phyloP scores from a whole-genome alignment of 495 filamentous ascomycete genomes.

The Aspergillus carlsbadensis region DNA sequence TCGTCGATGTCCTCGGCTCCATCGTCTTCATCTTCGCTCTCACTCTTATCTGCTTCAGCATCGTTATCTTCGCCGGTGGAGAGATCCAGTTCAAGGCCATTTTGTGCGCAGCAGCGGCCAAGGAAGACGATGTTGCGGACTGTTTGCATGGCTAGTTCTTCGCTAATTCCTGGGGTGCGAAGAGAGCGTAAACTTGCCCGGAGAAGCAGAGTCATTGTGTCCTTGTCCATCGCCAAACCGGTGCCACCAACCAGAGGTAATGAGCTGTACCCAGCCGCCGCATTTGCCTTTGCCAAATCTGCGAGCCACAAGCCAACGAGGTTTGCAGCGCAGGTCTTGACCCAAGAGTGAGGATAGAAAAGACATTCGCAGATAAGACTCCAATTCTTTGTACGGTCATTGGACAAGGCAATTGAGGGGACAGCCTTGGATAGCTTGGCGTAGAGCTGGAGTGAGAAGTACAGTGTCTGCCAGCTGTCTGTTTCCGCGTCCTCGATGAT shows the following conservation, averaged over 20 bases:
- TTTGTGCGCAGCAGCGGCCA: constrained; percentile 63
- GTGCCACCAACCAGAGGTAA: constrained; percentile 67
- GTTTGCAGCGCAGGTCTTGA: constrained; percentile 73
- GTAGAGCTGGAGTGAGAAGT: constrained; percentile 68
- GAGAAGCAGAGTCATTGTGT: constrained; percentile 65
- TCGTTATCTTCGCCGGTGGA: constrained; percentile 35
- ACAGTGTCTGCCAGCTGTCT: constrained; percentile 76
- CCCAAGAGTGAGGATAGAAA: constrained; percentile 68
- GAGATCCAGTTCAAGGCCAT: constrained; percentile 57
- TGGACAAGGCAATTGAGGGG: constrained; percentile 58
- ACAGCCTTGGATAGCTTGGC: constrained; percentile 66
- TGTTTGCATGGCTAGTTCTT: constrained; percentile 68
- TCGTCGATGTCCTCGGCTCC: constrained; percentile 35
- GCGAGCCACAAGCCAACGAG: constrained; percentile 76
- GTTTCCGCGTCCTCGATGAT: constrained; percentile 45
- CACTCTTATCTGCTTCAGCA: constrained; percentile 39
- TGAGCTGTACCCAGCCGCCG: constrained; percentile 44
- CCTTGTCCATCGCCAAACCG: constrained; percentile 64
- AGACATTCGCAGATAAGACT: constrained; percentile 60
- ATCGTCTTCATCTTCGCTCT: constrained; percentile 38
- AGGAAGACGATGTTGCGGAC: constrained; percentile 79
- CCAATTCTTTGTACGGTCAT: constrained; percentile 63
- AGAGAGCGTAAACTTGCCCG: constrained; percentile 64
- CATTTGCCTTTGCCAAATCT: constrained; percentile 67
- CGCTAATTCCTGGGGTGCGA: constrained; percentile 60